Conservation (phyloP, 768 basidiomycete genomes). For the Leccinum ochraceum region DNA sequence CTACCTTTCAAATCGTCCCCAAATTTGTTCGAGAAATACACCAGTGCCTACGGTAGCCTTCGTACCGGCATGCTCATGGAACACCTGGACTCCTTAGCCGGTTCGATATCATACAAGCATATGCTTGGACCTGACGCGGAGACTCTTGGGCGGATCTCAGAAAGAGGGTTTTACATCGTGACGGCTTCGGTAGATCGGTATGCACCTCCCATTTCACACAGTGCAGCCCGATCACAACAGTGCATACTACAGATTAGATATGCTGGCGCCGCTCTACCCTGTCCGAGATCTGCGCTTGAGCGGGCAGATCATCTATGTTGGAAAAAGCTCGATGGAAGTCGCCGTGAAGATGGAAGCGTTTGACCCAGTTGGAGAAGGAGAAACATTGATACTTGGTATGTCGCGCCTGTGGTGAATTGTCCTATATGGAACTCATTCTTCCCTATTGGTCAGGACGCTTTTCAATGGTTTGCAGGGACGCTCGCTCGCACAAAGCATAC, state of each 20-base stretch:
- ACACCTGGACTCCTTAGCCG: conserved; percentile 83
- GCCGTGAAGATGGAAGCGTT: conserved; percentile 80
- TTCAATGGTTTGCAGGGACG: conserved; percentile 84
- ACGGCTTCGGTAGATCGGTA: conserved; percentile 82
- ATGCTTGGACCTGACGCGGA: conserved; percentile 66
- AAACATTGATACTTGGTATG: conserved; percentile 60
- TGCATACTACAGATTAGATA: conserved; percentile 53
- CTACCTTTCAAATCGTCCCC: conserved; percentile 65
- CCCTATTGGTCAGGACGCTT: conserved; percentile 66
- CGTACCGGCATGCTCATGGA: conserved; percentile 75
- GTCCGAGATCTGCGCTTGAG: conserved; percentile 69
- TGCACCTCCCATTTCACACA: background rate
- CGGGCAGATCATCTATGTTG: conserved; percentile 81
- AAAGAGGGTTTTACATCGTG: conserved; percentile 77
- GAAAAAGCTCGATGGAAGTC: conserved; percentile 80
- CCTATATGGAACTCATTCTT: background rate
- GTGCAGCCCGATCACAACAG: background rate
- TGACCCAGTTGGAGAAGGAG: conserved; percentile 47
- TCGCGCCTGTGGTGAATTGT: conserved; percentile 26
- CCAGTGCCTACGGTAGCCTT: conserved; percentile 69
- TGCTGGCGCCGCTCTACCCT: conserved; percentile 60
- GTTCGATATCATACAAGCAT: conserved; percentile 83
- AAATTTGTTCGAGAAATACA: conserved; percentile 64
- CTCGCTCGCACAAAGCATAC: conserved; percentile 60
- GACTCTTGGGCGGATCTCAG: conserved; percentile 53